Base-by-base conservation (phyloP, 305 asterid genomes). In the Fraxinus sp. region DNA sequence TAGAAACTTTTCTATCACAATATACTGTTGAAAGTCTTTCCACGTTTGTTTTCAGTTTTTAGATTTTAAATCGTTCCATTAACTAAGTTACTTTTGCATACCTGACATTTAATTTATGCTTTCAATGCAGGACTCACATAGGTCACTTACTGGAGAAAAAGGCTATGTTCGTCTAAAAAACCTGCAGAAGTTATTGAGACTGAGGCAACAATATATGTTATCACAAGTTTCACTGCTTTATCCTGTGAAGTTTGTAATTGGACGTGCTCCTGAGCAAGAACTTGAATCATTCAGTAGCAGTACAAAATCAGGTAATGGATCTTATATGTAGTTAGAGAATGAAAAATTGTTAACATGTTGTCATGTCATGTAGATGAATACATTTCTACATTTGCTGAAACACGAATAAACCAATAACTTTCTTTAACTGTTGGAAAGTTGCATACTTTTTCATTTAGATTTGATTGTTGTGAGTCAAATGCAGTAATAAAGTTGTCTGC, bases 201-300 rank as follows among this genome's bases (percentile, higher is more conserved):
- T 79, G 84, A 95, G 98, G 86, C 98, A 93, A 71, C 99, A 91
- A 46, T 86, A 84, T 83, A 89, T 93, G 98, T 91, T 94, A 66
- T 90, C 98, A 28, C 98, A 94, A 87, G 91, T 96, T 86, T 91
- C 93, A 66, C 86, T 90, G 87, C 91, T 96, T 55, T 94, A 93
- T 87, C 98, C 99, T 3, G 97, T 96, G 84, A 96, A 93, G 88
- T 84, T 91, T 79, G 88, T 90, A 76, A 78, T 84, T 72, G 91
- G 92, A 71, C 94, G 86, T 81, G 80, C 91, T 77, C 90, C 86
- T 68, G 98, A 93, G 84, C 98, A 93, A 85, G 99, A 96, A 87
- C 94, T 96, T 84, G 99, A 93, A 88, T 94, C 97, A 75, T 94
- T 93, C 85, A 87, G 93, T 78, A 88, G 89, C 88, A 92, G 85